A percentile compares a stretch with the other conserved stretches of the same genome.
phyloP scores from a whole-genome alignment of 2,329 filamentous ascomycete genomes.

The Nigrograna mackinnonii region DNA sequence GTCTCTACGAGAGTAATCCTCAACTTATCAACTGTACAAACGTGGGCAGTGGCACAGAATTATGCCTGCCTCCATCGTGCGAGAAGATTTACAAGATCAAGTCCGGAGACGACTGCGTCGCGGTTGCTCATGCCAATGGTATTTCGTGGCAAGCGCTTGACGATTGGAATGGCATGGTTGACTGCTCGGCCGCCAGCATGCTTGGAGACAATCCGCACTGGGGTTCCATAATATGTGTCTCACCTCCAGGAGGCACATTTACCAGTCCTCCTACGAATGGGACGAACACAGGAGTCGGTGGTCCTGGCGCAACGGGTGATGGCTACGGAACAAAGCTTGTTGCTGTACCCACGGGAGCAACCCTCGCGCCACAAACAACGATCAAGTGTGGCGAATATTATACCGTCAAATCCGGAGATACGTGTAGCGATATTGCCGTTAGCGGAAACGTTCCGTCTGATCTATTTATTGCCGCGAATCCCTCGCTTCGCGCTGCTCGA shows the following conservation, averaged over 20 bases:
- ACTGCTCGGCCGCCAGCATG: not conserved
- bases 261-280: constrained; percentile 3
- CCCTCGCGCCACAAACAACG: not conserved
- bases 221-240: constrained; percentile 4
- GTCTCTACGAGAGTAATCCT: not conserved
- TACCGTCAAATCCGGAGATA: not conserved
- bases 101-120: not conserved
- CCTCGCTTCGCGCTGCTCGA: not conserved
- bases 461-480: constrained; percentile 2
- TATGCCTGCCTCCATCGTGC: not conserved
- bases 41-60: not conserved
- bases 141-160: not conserved
- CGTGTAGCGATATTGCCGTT: constrained; percentile 1
- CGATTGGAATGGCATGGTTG: constrained; percentile 1
- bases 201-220: not conserved
- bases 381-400: constrained; percentile 2
- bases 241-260: constrained; percentile 6
- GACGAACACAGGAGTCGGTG: constrained; percentile 3
- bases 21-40: not conserved
- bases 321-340: constrained; percentile 3
- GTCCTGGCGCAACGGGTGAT: constrained; percentile 7
- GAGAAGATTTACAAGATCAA: not conserved
- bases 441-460: constrained; percentile 1
- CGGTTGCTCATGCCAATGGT: not conserved
- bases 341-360: not conserved